These are phyloP conservation scores for Cocos nucifera DNA, from an alignment of 176 grass and related monocot species.

Conservation along the genomic window DNA sequence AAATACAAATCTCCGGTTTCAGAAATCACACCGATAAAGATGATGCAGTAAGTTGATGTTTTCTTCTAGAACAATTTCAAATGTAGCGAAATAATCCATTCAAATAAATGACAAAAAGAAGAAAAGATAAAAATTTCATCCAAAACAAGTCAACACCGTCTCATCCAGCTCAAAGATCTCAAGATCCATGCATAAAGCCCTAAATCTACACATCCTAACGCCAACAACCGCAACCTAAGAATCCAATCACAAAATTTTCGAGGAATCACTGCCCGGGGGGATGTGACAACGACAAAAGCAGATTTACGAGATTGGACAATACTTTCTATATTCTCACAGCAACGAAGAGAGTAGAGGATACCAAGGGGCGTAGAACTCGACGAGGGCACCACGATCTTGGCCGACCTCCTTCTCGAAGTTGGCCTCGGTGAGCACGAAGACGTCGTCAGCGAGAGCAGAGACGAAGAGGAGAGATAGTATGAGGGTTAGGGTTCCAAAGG, in stretches of 20 bases:
- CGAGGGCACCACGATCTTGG: constrained; percentile 73
- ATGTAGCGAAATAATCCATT: too few species aligned
- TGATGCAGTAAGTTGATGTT: too few species aligned
- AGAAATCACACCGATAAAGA: too few species aligned
- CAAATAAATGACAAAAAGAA: too few species aligned
- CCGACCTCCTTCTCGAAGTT: constrained; percentile 95
- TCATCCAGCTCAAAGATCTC: background rate
- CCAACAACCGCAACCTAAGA: background rate
- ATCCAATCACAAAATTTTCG: background rate
- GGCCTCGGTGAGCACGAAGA: constrained; percentile 62
- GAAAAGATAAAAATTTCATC: background rate
- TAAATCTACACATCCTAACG: background rate
- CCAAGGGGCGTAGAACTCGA: constrained; percentile 93
- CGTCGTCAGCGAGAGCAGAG: constrained; percentile 25
- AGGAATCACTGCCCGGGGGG: too few species aligned
- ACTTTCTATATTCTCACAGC: too few species aligned
- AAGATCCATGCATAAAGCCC: background rate
- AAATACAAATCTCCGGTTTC: too few species aligned
- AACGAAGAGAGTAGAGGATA: constrained; percentile 1
- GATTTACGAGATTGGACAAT: too few species aligned
- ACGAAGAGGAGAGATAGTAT: constrained; percentile 26
- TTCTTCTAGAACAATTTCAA: too few species aligned
- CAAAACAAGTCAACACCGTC: background rate
- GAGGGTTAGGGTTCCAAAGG: constrained; percentile 20
- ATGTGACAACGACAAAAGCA: too few species aligned